These are phyloP conservation scores for Rosellinia necatrix DNA, from an alignment of 2,329 filamentous ascomycete species.

Conservation along the genomic window DNA sequence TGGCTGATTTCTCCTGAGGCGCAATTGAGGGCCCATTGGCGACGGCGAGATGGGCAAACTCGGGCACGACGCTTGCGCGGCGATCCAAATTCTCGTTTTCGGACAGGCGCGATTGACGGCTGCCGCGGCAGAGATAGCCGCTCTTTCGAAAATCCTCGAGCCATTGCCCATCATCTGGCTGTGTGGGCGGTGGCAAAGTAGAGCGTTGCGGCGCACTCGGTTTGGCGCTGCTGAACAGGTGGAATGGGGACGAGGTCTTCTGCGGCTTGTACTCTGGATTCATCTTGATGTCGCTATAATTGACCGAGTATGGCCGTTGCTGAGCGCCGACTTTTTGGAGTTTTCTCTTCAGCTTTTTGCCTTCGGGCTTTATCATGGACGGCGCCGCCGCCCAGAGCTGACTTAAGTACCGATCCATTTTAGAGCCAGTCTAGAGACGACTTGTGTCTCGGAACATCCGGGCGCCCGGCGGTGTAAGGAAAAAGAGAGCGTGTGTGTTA, in stretches of 20 bases:
- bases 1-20: conserved; percentile 26
- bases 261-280: conserved; percentile 12
- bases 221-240: conserved; percentile 19
- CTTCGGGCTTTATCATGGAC: conserved; percentile 34
- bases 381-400: conserved; percentile 28
- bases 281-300: conserved; percentile 32
- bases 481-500: background rate
- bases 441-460: conserved; percentile 22
- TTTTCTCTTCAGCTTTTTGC: conserved; percentile 40
- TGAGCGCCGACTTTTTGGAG: conserved; percentile 38
- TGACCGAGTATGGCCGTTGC: conserved; percentile 32
- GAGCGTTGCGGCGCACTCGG: conserved; percentile 24
- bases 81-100: conserved; percentile 22
- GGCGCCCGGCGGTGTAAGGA: background rate
- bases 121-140: conserved; percentile 32
- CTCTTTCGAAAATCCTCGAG: conserved; percentile 38
- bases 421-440: conserved; percentile 15
- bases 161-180: conserved; percentile 37
- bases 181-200: conserved; percentile 19
- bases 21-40: conserved; percentile 32
- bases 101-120: conserved; percentile 16
- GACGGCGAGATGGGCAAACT: conserved; percentile 45
- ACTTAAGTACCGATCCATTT: conserved; percentile 37
- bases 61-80: conserved; percentile 32
- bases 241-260: conserved; percentile 14